Percentiles rank a stretch among this genome's conserved stretches.
Conservation (phyloP, 1,284 basidiomycete genomes). For the Polyporus tsugae region DNA sequence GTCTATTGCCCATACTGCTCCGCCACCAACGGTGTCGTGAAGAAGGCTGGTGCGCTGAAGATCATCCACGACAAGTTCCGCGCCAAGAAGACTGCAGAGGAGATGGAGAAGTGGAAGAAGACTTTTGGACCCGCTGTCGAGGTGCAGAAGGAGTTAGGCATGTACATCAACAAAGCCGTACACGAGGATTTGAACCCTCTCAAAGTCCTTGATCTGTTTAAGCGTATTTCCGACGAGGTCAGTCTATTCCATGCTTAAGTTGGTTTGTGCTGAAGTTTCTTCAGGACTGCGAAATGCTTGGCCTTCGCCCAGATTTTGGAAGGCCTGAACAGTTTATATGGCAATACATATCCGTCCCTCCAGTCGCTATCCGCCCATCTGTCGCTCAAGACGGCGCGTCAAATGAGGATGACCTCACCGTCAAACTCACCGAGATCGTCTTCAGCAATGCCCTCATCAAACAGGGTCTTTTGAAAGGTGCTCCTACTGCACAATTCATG, state of each 20-base stretch:
- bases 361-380: conserved; percentile 96
- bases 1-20: conserved; percentile 95
- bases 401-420: conserved; percentile 98
- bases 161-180: conserved; percentile 89
- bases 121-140: conserved; percentile 88
- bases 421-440: conserved; percentile 97
- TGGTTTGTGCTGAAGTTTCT: neutral
- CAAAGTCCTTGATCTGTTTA: conserved; percentile 94
- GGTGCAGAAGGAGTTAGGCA: conserved; percentile 86
- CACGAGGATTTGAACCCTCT: conserved; percentile 96
- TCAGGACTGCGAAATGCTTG: conserved; percentile 94
- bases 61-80: conserved; percentile 99
- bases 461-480: conserved; percentile 88
- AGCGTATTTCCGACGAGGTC: conserved; percentile 92
- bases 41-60: conserved; percentile 94
- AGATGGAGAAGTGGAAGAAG: conserved; percentile 89
- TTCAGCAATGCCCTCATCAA: conserved; percentile 95
- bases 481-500: conserved; percentile 91
- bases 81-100: conserved; percentile 92
- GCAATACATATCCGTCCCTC: conserved; percentile 99
- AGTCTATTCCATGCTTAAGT: neutral
- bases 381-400: conserved; percentile 97
- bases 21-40: conserved; percentile 94
- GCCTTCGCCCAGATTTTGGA: conserved; percentile 89
- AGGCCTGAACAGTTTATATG: conserved; percentile 98